phyloP scores from a whole-genome alignment of 768 basidiomycete species.

The Myochromella boudieri region DNA sequence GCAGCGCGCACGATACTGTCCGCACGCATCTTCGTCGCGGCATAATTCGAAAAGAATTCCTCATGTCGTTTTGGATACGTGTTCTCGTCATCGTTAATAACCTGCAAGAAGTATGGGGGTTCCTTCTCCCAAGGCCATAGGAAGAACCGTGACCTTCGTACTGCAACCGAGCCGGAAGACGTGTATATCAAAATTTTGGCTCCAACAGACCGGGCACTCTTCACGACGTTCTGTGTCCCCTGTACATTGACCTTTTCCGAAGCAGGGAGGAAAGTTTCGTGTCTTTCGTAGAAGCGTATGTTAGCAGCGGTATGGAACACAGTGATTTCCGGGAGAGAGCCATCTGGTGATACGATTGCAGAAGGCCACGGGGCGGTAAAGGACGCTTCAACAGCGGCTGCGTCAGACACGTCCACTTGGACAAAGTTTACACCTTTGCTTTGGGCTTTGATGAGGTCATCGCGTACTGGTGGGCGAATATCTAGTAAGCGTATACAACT shows the following conservation, averaged over 20 bases:
- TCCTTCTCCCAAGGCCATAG: slow-evolving; percentile 76
- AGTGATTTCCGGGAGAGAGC: slow-evolving; percentile 43
- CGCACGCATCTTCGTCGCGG: slow-evolving; percentile 59
- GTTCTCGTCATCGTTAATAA: slow-evolving; percentile 60
- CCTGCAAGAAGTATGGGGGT: slow-evolving; percentile 59
- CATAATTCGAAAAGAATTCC: slow-evolving; percentile 79
- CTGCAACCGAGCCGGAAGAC: slow-evolving; percentile 66
- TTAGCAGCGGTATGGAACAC: slow-evolving; percentile 78
- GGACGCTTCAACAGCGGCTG: slow-evolving; percentile 51
- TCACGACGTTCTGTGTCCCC: slow-evolving; percentile 68
- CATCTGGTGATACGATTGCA: slow-evolving; percentile 14
- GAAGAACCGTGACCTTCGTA: slow-evolving; percentile 59
- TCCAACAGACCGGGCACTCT: slow-evolving; percentile 54
- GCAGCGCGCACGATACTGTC: slow-evolving; percentile 46
- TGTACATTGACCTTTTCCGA: slow-evolving; percentile 65
- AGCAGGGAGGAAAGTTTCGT: slow-evolving; percentile 43
- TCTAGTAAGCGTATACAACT: slow-evolving; percentile 65
- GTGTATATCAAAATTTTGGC: slow-evolving; percentile 66
- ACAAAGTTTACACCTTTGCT: slow-evolving; percentile 55
- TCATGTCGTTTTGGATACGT: slow-evolving; percentile 51
- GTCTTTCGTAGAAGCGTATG: slow-evolving; percentile 77
- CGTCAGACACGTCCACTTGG: slow-evolving; percentile 57
- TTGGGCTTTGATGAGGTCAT: slow-evolving; percentile 54
- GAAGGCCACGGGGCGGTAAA: slow-evolving; percentile 66
- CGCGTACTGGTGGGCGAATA: slow-evolving; percentile 57